phyloP scores from a whole-genome alignment of 768 basidiomycete species.

The Mycena haematopus region DNA sequence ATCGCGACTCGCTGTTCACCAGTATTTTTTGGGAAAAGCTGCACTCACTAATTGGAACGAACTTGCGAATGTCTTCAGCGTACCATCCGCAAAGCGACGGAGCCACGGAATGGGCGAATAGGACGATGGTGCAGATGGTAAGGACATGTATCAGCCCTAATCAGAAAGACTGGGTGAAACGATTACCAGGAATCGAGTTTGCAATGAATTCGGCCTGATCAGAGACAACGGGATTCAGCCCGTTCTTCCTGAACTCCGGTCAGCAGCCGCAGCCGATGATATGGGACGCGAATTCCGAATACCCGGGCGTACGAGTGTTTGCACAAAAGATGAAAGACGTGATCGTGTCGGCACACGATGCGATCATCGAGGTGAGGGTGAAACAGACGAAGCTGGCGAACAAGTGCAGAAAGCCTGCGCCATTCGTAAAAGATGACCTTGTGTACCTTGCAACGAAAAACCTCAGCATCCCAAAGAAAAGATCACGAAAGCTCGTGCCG shows the following conservation, averaged over 20 bases:
- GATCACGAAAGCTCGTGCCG: slow-evolving; percentile 40
- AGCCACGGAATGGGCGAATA: slow-evolving; percentile 28
- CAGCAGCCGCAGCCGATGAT: slow-evolving; percentile 23
- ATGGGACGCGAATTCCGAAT: slow-evolving; percentile 29
- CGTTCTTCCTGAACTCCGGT: slow-evolving; percentile 27
- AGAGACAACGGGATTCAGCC: slow-evolving; percentile 31
- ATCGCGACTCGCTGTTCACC: slow-evolving; percentile 31
- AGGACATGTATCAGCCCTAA: not conserved
- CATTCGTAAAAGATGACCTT: slow-evolving; percentile 35
- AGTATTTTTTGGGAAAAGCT: slow-evolving; percentile 34
- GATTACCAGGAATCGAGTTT: not conserved
- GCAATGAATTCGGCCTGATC: slow-evolving; percentile 19
- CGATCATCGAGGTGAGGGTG: slow-evolving; percentile 34
- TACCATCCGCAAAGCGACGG: slow-evolving; percentile 44
- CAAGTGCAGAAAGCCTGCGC: slow-evolving; percentile 19
- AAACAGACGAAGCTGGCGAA: slow-evolving; percentile 41
- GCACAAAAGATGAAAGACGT: slow-evolving; percentile 28
- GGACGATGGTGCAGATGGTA: not conserved
- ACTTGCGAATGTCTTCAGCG: slow-evolving; percentile 35
- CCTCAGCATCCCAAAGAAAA: slow-evolving; percentile 38
- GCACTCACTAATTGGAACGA: slow-evolving; percentile 28
- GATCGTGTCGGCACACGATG: slow-evolving; percentile 36
- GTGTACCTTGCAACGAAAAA: slow-evolving; percentile 29
- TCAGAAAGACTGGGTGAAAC: not conserved
- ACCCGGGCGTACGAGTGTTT: slow-evolving; percentile 32